Evolutionary conservation across 2,329 filamentous ascomycete species (phyloP), one percentile per base, ranked within the genome.

Genomic region (Xylaria sp.): DNA sequence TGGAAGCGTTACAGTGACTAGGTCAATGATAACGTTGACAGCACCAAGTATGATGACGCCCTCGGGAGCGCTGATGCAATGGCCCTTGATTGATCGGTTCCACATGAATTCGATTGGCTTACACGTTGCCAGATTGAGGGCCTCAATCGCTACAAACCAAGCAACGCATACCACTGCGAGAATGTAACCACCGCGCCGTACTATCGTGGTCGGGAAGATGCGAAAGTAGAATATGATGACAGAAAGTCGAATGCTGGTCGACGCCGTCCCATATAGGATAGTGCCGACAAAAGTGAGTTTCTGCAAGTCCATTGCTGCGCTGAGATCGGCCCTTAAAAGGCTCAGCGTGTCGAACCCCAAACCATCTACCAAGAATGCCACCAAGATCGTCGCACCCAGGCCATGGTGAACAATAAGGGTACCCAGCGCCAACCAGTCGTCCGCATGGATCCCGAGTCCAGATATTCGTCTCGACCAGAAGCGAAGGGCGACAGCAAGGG

Each of bases 131-230:
- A 79, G 78, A 11, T 84, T 74, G 15, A 79, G 69, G 2, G 78
- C 76, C 51, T 77, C 79, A 68, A 80, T 74, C 49, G 81, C 77
- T 0, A 76, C 71, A 17, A 81, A 72, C 49, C 70, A 75, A 10
- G 76, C 73, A 3, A 74, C 53, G 31, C 53, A 72, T 26, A 40
- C 13, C 1, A 33, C 31, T 4, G 54, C 67, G 26, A 72, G 59
- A 7, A 59, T 42, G 26, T 66, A 68, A 1, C 64, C 61, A 54
- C 69, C 67, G 23, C 66, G 62, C 6, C 62, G 58, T 28, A 72
- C 33, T 20, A 40, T 57, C 49, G 23, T 38, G 1, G 67, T 68
- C 20, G 69, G 61, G 51, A 72, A 72, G 15, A 68, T 57, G 23
- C 69, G 69, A 48, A 70, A 54, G 58, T 68, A 70, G 59, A 71